Percentiles rank a stretch among this genome's conserved stretches.
These are phyloP conservation scores for Xerocomus brunneocitrinus DNA, from an alignment of 768 basidiomycete genomes.

Conservation along the genomic window DNA sequence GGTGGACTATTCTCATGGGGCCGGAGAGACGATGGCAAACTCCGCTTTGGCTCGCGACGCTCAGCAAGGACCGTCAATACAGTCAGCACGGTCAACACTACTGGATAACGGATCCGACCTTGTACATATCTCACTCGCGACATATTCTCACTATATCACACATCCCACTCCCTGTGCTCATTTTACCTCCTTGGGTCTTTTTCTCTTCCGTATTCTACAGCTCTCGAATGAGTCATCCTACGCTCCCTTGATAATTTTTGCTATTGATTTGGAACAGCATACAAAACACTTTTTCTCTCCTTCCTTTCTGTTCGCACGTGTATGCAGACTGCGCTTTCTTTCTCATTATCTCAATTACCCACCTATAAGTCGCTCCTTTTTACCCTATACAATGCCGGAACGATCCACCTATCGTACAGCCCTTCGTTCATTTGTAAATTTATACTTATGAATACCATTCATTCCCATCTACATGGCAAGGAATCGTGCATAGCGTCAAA, in stretches of 20 bases:
- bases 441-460: slow-evolving; percentile 16
- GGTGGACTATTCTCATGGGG: slow-evolving; percentile 69
- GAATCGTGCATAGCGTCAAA: too few relatives aligned
- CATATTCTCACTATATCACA: not conserved
- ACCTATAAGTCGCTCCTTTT: slow-evolving; percentile 12
- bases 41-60: slow-evolving; percentile 72
- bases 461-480: not conserved
- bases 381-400: slow-evolving; percentile 10
- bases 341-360: slow-evolving; percentile 1
- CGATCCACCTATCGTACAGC: slow-evolving; percentile 19
- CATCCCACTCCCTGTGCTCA: slow-evolving; percentile 4
- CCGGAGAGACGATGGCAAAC: slow-evolving; percentile 56
- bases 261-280: slow-evolving; percentile 19
- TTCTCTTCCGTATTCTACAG: slow-evolving; percentile 7
- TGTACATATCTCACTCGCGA: not conserved
- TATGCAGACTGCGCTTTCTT: slow-evolving; percentile 27
- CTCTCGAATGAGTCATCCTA: slow-evolving; percentile 25
- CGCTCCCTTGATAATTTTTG: slow-evolving; percentile 31
- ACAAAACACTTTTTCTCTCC: slow-evolving; percentile 11
- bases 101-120: slow-evolving; percentile 13
- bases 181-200: not conserved
- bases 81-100: slow-evolving; percentile 16
- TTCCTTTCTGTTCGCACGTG: slow-evolving; percentile 17
- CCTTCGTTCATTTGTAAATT: slow-evolving; percentile 23
- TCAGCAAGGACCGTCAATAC: slow-evolving; percentile 39